Evolutionary conservation across 2,329 filamentous ascomycete genomes (phyloP).

Genomic region (Cladophialophora yegresii): DNA sequence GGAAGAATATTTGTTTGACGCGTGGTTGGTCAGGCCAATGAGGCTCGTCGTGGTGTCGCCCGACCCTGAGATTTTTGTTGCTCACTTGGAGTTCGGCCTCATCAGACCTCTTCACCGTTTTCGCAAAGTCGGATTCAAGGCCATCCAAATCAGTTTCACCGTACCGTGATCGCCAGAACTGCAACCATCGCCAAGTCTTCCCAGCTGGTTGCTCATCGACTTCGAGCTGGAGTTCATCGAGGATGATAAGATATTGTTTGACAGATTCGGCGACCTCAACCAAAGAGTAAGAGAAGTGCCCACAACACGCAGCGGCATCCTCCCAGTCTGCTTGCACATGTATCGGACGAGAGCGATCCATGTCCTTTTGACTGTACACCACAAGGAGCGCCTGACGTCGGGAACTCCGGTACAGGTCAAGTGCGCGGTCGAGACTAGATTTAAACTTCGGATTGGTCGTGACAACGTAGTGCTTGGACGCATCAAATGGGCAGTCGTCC

Average conservation of each 20-base stretch:
- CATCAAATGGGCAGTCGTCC: conserved; percentile 79
- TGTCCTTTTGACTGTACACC: conserved; percentile 77
- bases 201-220: conserved; percentile 62
- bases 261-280: conserved; percentile 90
- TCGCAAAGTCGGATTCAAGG: conserved; percentile 23
- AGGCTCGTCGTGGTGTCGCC: conserved; percentile 14
- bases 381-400: conserved; percentile 73
- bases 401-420: conserved; percentile 74
- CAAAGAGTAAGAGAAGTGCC: conserved; percentile 91
- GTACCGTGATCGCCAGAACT: conserved; percentile 63
- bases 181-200: conserved; percentile 81
- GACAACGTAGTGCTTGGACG: conserved; percentile 67
- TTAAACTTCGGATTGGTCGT: conserved; percentile 77
- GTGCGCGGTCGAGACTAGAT: conserved; percentile 75
- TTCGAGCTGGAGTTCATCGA: conserved; percentile 78
- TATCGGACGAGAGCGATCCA: conserved; percentile 67
- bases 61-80: conserved; percentile 17
- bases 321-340: conserved; percentile 90
- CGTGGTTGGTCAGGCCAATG: conserved; percentile 22
- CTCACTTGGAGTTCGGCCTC: conserved; percentile 33
- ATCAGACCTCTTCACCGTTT: conserved; percentile 21
- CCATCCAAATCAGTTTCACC: conserved; percentile 38
- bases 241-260: conserved; percentile 74
- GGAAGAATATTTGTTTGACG: conserved; percentile 32
- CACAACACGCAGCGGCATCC: conserved; percentile 95